Evolutionary conservation across 2,329 filamentous ascomycete species (phyloP).

Genomic region (Aspergillus fumigatiaffinis): DNA sequence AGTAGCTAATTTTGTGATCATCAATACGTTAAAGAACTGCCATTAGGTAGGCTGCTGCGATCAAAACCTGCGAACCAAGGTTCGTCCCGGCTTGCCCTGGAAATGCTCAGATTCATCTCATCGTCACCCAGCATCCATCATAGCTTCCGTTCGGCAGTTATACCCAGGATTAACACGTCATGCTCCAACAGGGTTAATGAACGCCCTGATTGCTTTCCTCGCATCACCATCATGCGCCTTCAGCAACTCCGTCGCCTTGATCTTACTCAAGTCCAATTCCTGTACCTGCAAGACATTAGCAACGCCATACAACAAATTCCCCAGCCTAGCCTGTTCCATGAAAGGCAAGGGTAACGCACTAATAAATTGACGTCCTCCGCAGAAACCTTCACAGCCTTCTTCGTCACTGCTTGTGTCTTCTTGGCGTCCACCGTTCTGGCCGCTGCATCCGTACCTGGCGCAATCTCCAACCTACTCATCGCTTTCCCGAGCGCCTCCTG

Average conservation of each 20-base stretch:
- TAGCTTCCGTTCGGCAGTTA: neutral
- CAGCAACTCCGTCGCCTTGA: conserved; percentile 46
- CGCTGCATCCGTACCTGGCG: conserved; percentile 24
- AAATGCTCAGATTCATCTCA: neutral
- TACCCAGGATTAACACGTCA: conserved; percentile 4
- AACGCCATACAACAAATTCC: neutral
- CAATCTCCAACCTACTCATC: conserved; percentile 47
- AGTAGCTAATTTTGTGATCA: neutral
- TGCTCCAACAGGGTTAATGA: conserved; percentile 28
- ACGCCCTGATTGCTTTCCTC: conserved; percentile 40
- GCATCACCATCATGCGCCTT: conserved; percentile 45
- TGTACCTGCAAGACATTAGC: conserved; percentile 31
- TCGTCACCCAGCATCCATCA: neutral
- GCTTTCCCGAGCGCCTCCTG: conserved; percentile 49
- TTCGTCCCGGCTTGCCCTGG: neutral
- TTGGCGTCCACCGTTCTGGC: conserved; percentile 22
- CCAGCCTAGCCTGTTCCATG: neutral
- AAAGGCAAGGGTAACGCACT: conserved; percentile 31
- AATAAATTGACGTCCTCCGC: conserved; percentile 45
- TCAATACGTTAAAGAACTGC: neutral
- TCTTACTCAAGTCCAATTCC: conserved; percentile 44
- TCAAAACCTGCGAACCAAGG: neutral
- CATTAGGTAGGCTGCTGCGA: neutral
- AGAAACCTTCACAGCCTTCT: conserved; percentile 43
- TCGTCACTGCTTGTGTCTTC: conserved; percentile 31